Base-by-base conservation (phyloP, 768 basidiomycete genomes). In the Ephemerocybe angulata region DNA sequence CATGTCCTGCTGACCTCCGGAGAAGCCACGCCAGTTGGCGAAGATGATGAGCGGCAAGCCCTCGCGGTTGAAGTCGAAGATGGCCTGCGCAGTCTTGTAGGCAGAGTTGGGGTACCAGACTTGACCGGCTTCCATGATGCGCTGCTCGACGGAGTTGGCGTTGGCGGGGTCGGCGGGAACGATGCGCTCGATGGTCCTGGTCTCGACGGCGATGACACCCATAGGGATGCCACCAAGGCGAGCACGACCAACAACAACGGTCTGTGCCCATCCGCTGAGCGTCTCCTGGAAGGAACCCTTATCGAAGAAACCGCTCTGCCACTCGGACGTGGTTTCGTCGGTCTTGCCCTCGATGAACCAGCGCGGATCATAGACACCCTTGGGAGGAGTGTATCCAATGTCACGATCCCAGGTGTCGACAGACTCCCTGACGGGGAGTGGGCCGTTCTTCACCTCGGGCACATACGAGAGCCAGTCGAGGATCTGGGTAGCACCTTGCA, bases 21-120 rank as follows among this genome's bases (percentile, higher is more conserved):
- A 99, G 86, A 99, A 99, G 24, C 97, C 97, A 77, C 97, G 90
- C 94, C 97, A 98, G 78, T 99, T 99, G 52, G 97, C 97, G 66
- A 99, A 98, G 71, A 99, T 95, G 70, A 98, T 95, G 56, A 99
- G 79, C 3, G 97, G 97, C 13, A 99, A 78, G 22, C 91, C 93
- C 72, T 99, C 97, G 40, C 97, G 88, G 73, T 96, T 90, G 78
- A 98, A 92, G 74, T 99, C 97, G 71, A 94, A 94, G 76, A 98
- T 98, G 15, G 97, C 96, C 65, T 98, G 97, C 7, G 95, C 97
- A 7, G 97, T 99, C 81, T 99, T 99, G 79, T 97, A 95, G 5
- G 97, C 95, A 4, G 93, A 96, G 72, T 99, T 98, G 31, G 97
- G 97, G 70, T 98, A 98, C 97, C 97, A 99, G 24, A 98, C 97